Evolutionary conservation across 2,329 filamentous ascomycete genomes (phyloP).

Genomic region (Fusarium domesticum): DNA sequence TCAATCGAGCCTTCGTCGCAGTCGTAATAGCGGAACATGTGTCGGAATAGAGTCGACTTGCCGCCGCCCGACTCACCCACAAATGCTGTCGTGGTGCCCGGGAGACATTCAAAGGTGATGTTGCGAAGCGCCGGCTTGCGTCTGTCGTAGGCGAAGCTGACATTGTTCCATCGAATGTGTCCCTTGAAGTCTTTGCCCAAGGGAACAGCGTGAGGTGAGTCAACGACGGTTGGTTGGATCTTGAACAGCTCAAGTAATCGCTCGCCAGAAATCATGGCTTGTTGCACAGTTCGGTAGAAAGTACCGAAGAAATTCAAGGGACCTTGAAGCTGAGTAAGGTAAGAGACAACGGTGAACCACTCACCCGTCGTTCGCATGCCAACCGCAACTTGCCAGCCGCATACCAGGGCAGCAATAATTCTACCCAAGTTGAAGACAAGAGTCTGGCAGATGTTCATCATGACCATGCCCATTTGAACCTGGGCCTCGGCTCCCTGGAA

Average conservation of each 20-base stretch:
- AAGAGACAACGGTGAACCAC: slow-evolving; percentile 71
- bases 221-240: slow-evolving; percentile 86
- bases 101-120: slow-evolving; percentile 78
- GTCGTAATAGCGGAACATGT: slow-evolving; percentile 97
- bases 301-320: slow-evolving; percentile 88
- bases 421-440: slow-evolving; percentile 76
- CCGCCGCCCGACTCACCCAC: slow-evolving; percentile 96
- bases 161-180: slow-evolving; percentile 81
- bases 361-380: slow-evolving; percentile 64
- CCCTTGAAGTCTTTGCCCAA: slow-evolving; percentile 67
- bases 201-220: slow-evolving; percentile 62
- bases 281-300: slow-evolving; percentile 94
- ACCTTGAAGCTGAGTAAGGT: slow-evolving; percentile 75
- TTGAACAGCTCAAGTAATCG: slow-evolving; percentile 94
- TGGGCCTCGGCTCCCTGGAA: slow-evolving; percentile 74
- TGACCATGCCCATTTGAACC: slow-evolving; percentile 71
- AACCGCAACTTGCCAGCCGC: slow-evolving; percentile 71
- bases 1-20: slow-evolving; percentile 74
- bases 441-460: slow-evolving; percentile 80
- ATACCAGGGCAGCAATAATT: slow-evolving; percentile 67
- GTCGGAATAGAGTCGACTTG: slow-evolving; percentile 93
- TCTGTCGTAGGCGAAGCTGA: slow-evolving; percentile 85
- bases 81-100: slow-evolving; percentile 91
- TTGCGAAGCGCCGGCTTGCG: slow-evolving; percentile 82
- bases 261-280: slow-evolving; percentile 95